Evolutionary conservation across 2,329 filamentous ascomycete species (phyloP), one percentile per base, ranked within the genome.

Genomic region (Chrysoporthe puriensis): DNA sequence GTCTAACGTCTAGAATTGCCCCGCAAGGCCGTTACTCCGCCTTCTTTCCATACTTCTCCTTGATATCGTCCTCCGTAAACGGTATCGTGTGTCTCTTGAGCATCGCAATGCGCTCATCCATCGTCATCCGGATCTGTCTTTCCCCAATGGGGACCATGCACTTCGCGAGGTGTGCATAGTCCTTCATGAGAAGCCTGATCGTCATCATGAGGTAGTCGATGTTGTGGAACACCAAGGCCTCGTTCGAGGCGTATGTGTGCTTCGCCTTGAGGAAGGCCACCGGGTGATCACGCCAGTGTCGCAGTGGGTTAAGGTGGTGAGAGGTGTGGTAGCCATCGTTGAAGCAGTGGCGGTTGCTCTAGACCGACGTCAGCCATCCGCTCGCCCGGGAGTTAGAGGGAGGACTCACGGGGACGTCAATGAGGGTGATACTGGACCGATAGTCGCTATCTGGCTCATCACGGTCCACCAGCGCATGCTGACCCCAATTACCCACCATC

Each of bases 401-500:
- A 18, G 8, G 32, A 80, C 89, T 80, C 84, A 93, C 91, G 7
- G 90, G 84, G 7, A 94, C 91, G 73, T 95, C 92, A 65, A 95
- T 89, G 34, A 95, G 76, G 0, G 92, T 94, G 71, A 94, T 91
- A 76, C 91, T 94, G 0, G 90, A 93, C 46, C 91, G 84, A 73
- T 89, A 94, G 74, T 95, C 91, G 0, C 91, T 94, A 73, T 92
- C 86, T 0, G 92, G 92, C 72, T 93, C 89, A 14, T 87, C 81
- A 26, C 89, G 86, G 73, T 95, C 91, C 7, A 95, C 91, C 71
- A 95, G 89, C 1, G 91, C 91, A 76, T 95, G 92, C 76, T 95
- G 92, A 3, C 91, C 92, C 91, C 91, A 95, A 75, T 95, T 95
- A 1, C 92, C 92, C 8, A 92, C 84, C 92, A 94, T 95, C 70